Conservation (phyloP, 2,329 filamentous ascomycete genomes). For the Fusarium cicatricum region DNA sequence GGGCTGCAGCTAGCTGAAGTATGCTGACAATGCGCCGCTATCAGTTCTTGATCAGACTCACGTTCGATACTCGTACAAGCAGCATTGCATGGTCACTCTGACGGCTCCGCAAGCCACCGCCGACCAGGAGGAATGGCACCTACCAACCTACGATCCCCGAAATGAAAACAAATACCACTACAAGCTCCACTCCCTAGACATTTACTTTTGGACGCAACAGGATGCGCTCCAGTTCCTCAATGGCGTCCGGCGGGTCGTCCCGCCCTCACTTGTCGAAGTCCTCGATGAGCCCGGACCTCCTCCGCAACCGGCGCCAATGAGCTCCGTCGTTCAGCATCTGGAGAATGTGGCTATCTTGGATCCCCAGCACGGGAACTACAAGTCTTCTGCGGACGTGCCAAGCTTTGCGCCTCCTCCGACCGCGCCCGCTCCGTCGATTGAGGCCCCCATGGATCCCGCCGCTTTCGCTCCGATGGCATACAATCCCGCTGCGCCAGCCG, state of each 20-base stretch:
- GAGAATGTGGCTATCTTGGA: constrained; percentile 75
- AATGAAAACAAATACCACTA: constrained; percentile 84
- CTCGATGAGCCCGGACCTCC: constrained; percentile 68
- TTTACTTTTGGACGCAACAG: constrained; percentile 81
- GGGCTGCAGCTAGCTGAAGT: constrained; percentile 12
- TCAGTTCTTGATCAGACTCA: constrained; percentile 71
- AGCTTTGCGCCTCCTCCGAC: constrained; percentile 37
- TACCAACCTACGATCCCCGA: constrained; percentile 74
- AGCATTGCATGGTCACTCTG: constrained; percentile 75
- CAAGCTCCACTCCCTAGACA: constrained; percentile 76
- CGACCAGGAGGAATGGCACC: constrained; percentile 73
- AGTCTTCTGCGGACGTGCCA: constrained; percentile 29
- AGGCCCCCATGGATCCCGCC: constrained; percentile 38
- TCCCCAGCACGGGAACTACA: constrained; percentile 53
- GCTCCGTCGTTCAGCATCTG: constrained; percentile 75
- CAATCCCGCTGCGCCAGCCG: constrained; percentile 80
- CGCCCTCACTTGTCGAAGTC: constrained; percentile 67
- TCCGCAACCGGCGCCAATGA: constrained; percentile 61
- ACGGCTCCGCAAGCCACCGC: constrained; percentile 63
- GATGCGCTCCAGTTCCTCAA: constrained; percentile 77
- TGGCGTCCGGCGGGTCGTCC: constrained; percentile 70
- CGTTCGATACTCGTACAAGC: constrained; percentile 76
- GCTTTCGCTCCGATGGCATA: constrained; percentile 74
- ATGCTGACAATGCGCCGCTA: constrained; percentile 16
- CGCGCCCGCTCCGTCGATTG: constrained; percentile 27